Evolutionary conservation across 495 filamentous ascomycete species (phyloP), one percentile per base, ranked within the genome.

Genomic region (Talaromyces ruber): DNA sequence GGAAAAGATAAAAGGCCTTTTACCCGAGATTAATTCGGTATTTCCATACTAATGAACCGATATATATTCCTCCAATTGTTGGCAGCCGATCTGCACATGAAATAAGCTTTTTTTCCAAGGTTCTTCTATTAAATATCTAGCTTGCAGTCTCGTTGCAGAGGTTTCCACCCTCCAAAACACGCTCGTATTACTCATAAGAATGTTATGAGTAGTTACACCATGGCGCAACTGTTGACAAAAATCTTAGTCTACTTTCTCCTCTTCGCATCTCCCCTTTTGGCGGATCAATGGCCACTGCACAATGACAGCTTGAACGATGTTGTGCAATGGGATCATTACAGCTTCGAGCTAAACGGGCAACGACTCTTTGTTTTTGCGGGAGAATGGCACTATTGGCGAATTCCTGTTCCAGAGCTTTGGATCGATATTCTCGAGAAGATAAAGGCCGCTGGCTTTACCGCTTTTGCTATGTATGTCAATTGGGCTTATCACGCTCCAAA

Each of bases 301-400:
- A 73, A 81, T 62, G 76, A 85, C 66, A 75, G 78, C 12, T 64
- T 82, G 21, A 84, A 76, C 63, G 68, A 77, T 5, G 71, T 76
- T 4, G 81, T 86, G 0, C 69, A 82, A 65, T 81, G 79, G 75
- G 85, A 86, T 62, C 76, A 84, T 52, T 86, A 83, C 63, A 86
- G 84, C 66, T 80, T 85, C 67, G 75, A 76, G 39, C 62, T 86
- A 32, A 78, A 85, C 56, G 78, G 76, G 4, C 74, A 83, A 60
- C 72, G 85, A 21, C 70, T 86, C 37, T 85, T 83, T 64, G 72
- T 87, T 56, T 85, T 82, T 71, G 79, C 83, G 9, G 84, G 82
- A 21, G 84, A 87, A 59, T 81, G 86, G 34, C 84, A 87, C 65
- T 86, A 85, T 67, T 39, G 34, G 34, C 34, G 34, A 3, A 39